These are phyloP conservation scores for Fusarium nelsonii DNA, from an alignment of 2,329 filamentous ascomycete species.

Conservation along the genomic window DNA sequence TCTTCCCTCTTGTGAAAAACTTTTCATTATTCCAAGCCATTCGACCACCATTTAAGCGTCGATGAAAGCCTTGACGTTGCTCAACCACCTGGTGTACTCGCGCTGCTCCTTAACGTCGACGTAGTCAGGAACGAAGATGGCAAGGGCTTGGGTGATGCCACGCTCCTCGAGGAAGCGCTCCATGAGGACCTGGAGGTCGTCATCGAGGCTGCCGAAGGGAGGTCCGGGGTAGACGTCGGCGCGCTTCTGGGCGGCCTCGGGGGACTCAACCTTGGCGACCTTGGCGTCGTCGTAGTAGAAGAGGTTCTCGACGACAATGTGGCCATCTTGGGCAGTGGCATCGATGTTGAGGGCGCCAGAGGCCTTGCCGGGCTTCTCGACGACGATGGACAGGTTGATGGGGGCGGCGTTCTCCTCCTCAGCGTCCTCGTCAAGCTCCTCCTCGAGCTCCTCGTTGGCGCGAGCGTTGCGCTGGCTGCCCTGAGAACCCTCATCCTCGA, in stretches of 20 bases:
- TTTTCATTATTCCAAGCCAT: conserved; percentile 6
- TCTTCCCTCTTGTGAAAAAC: conserved; percentile 23
- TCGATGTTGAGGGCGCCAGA: conserved; percentile 86
- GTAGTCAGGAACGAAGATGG: conserved; percentile 93
- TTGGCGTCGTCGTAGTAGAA: conserved; percentile 86
- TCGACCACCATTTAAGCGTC: conserved; percentile 66
- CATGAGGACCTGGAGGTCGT: conserved; percentile 91
- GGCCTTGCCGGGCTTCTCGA: conserved; percentile 83
- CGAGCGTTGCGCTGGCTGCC: conserved; percentile 64
- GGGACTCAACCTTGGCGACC: conserved; percentile 79
- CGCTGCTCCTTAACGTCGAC: conserved; percentile 98
- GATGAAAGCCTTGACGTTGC: conserved; percentile 87
- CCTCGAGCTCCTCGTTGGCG: conserved; percentile 43
- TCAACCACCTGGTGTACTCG: conserved; percentile 93
- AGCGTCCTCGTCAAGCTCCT: conserved; percentile 61
- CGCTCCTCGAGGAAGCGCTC: conserved; percentile 96
- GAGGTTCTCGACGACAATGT: conserved; percentile 89
- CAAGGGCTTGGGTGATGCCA: conserved; percentile 87
- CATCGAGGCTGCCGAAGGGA: conserved; percentile 92
- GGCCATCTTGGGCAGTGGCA: conserved; percentile 85
- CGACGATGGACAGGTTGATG: conserved; percentile 84
- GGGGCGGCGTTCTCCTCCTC: conserved; percentile 76
- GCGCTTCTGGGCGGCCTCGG: conserved; percentile 81
- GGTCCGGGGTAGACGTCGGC: conserved; percentile 89
- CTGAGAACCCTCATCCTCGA: conserved; percentile 59